Conservation (phyloP, 306 rosid species). For the Mimosa pudica region DNA sequence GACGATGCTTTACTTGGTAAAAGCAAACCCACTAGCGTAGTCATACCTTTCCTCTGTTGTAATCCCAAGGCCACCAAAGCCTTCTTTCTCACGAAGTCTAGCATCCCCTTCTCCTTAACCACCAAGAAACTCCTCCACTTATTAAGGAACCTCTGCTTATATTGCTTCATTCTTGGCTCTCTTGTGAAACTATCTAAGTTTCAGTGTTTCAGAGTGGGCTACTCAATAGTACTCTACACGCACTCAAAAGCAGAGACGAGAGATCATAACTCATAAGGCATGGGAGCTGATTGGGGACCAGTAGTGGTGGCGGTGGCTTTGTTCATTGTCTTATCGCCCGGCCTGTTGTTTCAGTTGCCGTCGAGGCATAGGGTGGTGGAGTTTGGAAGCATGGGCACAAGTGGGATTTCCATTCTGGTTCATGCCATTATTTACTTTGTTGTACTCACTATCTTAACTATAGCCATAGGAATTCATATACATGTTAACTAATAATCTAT, state of each 20-base stretch:
- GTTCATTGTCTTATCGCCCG: conserved; percentile 87
- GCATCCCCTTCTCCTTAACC: conserved; percentile 82
- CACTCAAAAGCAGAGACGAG: neutral
- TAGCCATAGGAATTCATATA: conserved; percentile 89
- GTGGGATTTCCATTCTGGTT: conserved; percentile 90
- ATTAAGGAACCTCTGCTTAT: conserved; percentile 27
- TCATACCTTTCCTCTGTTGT: conserved; percentile 73
- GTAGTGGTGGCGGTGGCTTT: conserved; percentile 71
- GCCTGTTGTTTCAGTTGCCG: conserved; percentile 86
- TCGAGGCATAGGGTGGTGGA: conserved; percentile 77
- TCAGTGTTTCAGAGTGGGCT: neutral
- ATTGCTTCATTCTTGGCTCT: conserved; percentile 1
- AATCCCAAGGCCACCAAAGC: conserved; percentile 40
- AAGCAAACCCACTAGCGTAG: conserved; percentile 59
- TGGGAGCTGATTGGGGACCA: conserved; percentile 98
- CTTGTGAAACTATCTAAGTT: neutral
- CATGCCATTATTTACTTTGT: conserved; percentile 85
- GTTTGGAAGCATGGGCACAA: conserved; percentile 91
- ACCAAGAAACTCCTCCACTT: conserved; percentile 60
- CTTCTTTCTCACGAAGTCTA: conserved; percentile 69
- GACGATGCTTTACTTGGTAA: conserved; percentile 47
- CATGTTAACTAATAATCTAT: conserved; percentile 49
- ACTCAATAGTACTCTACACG: conserved; percentile 4
- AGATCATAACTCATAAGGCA: conserved; percentile 33
- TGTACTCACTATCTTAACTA: conserved; percentile 69